Base-by-base conservation (phyloP, 2,329 filamentous ascomycete species). In the Hymenotorrendiella dingleyae region DNA sequence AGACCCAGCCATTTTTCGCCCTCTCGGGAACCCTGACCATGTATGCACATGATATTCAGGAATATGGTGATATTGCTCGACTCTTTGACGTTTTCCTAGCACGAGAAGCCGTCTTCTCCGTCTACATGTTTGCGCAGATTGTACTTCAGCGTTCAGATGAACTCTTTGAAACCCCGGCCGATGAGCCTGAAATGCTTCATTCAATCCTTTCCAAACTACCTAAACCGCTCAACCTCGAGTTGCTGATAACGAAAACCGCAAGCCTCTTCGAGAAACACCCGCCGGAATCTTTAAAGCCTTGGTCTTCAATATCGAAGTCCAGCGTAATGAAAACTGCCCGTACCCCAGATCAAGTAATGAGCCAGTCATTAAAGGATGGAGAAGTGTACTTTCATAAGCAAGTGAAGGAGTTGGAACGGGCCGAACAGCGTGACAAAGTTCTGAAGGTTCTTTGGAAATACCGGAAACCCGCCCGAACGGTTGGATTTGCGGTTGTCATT, bases 1-100 rank as follows among this genome's bases (percentile, higher is more conserved):
- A 73, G 19, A 84, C 82, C 12, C 80, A 90, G 59, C 91, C 93
- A 1, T 96, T 90, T 64, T 98, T 95, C 63, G 93, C 93, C 4
- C 73, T 98, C 4, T 82, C 87, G n/a, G 89, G 88, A 36, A 95
- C 89, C 0, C 74, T 98, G 32, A 98, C 94, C 24, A 82, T 98
- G 70, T 98, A 96, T 64, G 89, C 93, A 14, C 93, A 98, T 66
- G 91, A 97, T 62, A 89, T 98, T 48, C 83, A 93, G 64, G 81
- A 84, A 30, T 96, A 95, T 62, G 78, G 78, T 49, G 85, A 91
- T 53, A 97, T 98, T 58, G 79, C 89, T 24, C 80, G 93, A 19
- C 70, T 98, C 1, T 98, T 96, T 62, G 93, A 98, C 66, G 90
- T 91, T 42, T 75, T 98, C 36, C 73, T 98, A 4, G 87, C 91